Percentiles rank a stretch among this genome's conserved stretches.
Conservation (phyloP, 2,329 filamentous ascomycete species). For the Chrysoporthe austroafricana region DNA sequence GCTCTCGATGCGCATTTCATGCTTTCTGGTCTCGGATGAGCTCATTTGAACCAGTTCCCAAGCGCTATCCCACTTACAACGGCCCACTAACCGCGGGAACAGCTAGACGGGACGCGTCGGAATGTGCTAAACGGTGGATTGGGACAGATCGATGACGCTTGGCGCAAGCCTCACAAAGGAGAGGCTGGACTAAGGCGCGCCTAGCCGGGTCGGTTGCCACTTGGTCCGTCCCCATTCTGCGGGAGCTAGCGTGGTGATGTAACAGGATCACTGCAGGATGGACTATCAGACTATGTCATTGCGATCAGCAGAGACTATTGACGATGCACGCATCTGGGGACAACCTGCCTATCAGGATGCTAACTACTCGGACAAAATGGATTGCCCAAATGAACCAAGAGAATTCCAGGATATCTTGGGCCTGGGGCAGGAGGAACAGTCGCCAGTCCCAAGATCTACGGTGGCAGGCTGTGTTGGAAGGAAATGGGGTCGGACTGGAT, state of each 20-base stretch:
- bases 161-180: constrained; percentile 14
- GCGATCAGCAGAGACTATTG: too few species aligned
- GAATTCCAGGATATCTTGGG: not conserved
- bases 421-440: not conserved
- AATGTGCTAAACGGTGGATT: constrained; percentile 6
- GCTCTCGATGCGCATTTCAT: not conserved
- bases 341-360: not conserved
- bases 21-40: not conserved
- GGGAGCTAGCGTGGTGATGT: constrained; percentile 19
- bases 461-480: constrained; percentile 2
- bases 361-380: too few species aligned
- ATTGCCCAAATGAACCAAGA: too few species aligned
- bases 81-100: constrained; percentile 8
- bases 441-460: constrained; percentile 15
- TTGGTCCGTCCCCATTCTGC: constrained; percentile 11
- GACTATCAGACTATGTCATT: too few species aligned
- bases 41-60: constrained; percentile 20
- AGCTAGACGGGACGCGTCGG: constrained; percentile 6
- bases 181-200: constrained; percentile 1
- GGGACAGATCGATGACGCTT: constrained; percentile 22
- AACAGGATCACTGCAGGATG: constrained; percentile 11
- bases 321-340: too few species aligned
- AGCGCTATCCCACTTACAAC: constrained; percentile 6
- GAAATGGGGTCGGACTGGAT: not conserved
- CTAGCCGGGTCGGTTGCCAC: constrained; percentile 1